Percentiles rank a stretch among this genome's conserved stretches.
phyloP scores from a whole-genome alignment of 1,139 yeast species.

The Groenewaldozyma auringiensis region DNA sequence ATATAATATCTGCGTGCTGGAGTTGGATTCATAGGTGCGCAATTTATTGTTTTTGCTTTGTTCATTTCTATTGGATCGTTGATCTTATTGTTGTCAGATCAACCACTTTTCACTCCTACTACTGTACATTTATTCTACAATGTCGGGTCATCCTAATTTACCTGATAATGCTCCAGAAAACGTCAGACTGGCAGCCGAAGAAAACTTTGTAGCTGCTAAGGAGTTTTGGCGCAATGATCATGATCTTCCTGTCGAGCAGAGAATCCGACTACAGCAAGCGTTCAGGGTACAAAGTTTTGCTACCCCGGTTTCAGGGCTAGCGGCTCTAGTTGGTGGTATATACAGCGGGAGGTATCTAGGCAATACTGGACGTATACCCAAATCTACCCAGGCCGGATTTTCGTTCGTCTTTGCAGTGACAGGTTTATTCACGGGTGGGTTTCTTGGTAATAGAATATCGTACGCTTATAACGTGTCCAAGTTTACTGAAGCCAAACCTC shows the following conservation, averaged over 20 bases:
- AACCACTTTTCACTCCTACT: neutral
- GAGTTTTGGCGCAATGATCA: conserved; percentile 17
- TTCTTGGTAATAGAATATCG: conserved; percentile 16
- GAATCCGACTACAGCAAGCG: conserved; percentile 13
- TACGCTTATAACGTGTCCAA: conserved; percentile 12
- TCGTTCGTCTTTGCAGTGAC: conserved; percentile 17
- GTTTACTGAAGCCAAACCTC: conserved; percentile 14
- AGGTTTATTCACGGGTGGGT: conserved; percentile 18
- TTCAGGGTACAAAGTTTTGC: conserved; percentile 16
- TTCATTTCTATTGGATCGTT: neutral
- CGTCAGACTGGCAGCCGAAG: conserved; percentile 2
- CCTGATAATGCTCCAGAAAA: neutral
- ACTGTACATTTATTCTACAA: too few relatives aligned
- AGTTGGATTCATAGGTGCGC: too few relatives aligned
- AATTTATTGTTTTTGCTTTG: neutral
- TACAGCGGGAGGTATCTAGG: conserved; percentile 16
- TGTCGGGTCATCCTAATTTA: neutral
- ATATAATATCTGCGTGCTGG: too few relatives aligned
- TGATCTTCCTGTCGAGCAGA: conserved; percentile 12
- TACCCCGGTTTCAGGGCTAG: conserved; percentile 18
- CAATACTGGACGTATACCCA: conserved; percentile 12
- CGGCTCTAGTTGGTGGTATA: conserved; percentile 17
- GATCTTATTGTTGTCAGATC: neutral
- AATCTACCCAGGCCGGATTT: conserved; percentile 15
- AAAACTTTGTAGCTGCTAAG: conserved; percentile 10